phyloP scores from a whole-genome alignment of 2,329 filamentous ascomycete species.

The Cladosporium sp. region DNA sequence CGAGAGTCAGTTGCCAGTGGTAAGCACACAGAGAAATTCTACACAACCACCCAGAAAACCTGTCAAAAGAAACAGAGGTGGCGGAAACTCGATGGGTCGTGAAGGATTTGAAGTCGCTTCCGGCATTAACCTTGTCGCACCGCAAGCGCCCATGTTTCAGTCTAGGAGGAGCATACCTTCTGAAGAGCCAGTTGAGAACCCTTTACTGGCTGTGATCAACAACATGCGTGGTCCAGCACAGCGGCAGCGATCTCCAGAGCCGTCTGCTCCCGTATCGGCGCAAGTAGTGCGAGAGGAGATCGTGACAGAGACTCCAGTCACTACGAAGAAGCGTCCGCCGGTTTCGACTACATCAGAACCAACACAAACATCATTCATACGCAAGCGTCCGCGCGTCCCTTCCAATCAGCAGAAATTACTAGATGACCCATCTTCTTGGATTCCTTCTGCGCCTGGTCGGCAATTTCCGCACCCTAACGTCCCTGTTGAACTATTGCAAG shows the following conservation, averaged over 20 bases:
- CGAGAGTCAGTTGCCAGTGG: conserved; percentile 1
- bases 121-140: conserved; percentile 4
- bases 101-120: conserved; percentile 3
- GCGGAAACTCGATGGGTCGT: conserved; percentile 1
- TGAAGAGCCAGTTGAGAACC: not conserved
- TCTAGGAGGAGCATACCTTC: not conserved
- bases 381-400: conserved; percentile 30
- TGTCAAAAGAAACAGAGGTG: not conserved
- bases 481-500: conserved; percentile 32
- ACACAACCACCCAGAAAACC: not conserved
- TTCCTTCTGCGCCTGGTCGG: conserved; percentile 33
- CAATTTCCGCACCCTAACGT: conserved; percentile 36
- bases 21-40: not conserved
- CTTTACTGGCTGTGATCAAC: not conserved
- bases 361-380: conserved; percentile 2
- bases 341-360: conserved; percentile 4
- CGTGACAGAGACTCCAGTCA: conserved; percentile 1
- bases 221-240: not conserved
- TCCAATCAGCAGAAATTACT: conserved; percentile 49
- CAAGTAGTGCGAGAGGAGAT: not conserved
- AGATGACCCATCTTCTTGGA: conserved; percentile 39
- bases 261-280: not conserved
- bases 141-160: conserved; percentile 5
- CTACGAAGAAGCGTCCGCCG: not conserved
- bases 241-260: not conserved